Percentiles rank a stretch among this genome's conserved stretches.
Evolutionary conservation across 73 alveolate genomes (phyloP).

Genomic region (Blepharisma japonicum): DNA sequence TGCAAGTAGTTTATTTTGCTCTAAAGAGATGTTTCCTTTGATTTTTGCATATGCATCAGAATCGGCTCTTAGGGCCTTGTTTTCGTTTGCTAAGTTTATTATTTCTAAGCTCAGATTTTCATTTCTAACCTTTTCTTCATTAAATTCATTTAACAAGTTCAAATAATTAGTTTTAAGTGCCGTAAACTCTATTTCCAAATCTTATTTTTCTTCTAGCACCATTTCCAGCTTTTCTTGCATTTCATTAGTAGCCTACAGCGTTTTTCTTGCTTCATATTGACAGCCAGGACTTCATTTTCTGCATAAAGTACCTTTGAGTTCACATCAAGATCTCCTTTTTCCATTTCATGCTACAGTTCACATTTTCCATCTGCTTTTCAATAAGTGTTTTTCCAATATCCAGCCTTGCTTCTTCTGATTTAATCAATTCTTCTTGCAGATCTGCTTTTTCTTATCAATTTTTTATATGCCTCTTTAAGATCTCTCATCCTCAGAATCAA

Average conservation of each 20-base stretch:
- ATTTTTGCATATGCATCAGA: slow-evolving; percentile 55
- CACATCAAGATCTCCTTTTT: slow-evolving; percentile 69
- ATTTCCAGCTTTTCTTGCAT: slow-evolving; percentile 64
- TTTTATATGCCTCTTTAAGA: slow-evolving; percentile 54
- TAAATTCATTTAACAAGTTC: slow-evolving; percentile 81
- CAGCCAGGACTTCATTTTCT: slow-evolving; percentile 80
- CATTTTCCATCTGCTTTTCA: slow-evolving; percentile 59
- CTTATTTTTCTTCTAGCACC: slow-evolving; percentile 69
- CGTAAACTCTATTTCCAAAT: slow-evolving; percentile 79
- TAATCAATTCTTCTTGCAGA: slow-evolving; percentile 54
- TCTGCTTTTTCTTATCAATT: slow-evolving; percentile 54
- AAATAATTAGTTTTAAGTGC: slow-evolving; percentile 91
- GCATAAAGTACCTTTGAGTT: slow-evolving; percentile 84
- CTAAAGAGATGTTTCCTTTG: slow-evolving; percentile 81
- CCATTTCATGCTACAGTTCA: slow-evolving; percentile 41
- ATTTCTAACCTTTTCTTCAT: slow-evolving; percentile 79
- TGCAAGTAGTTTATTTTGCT: slow-evolving; percentile 68
- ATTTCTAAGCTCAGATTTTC: slow-evolving; percentile 88
- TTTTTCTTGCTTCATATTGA: slow-evolving; percentile 76
- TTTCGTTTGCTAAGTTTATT: slow-evolving; percentile 80
- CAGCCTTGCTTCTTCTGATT: slow-evolving; percentile 57
- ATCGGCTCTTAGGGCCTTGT: slow-evolving; percentile 63
- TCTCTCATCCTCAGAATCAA: slow-evolving; percentile 53
- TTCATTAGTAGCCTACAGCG: slow-evolving; percentile 59
- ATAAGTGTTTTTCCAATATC: slow-evolving; percentile 56